Percentiles rank a stretch among this genome's conserved stretches.
Evolutionary conservation across 805 yeast species (phyloP).

Genomic region (Blastobotrys americana): DNA sequence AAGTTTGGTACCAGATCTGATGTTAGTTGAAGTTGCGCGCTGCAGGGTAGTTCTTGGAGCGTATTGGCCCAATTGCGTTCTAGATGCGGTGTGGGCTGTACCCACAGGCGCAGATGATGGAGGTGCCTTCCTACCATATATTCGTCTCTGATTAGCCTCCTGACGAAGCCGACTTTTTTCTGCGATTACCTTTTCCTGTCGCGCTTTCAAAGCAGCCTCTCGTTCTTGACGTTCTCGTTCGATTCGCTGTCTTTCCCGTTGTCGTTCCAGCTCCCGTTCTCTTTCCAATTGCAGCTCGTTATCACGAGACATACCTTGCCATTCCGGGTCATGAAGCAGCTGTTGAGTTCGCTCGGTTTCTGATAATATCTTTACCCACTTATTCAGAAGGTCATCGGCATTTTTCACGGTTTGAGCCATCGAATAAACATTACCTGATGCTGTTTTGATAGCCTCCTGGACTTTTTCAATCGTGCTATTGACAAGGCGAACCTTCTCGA

Average conservation of each 20-base stretch:
- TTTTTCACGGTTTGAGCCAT: conserved; percentile 20
- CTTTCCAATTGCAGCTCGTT: conserved; percentile 21
- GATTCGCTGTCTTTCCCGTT: conserved; percentile 14
- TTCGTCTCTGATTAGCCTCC: conserved; percentile 13
- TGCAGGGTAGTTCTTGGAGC: too few relatives aligned
- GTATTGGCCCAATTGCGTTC: too few relatives aligned
- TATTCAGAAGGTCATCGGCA: conserved; percentile 25
- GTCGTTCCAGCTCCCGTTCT: conserved; percentile 12
- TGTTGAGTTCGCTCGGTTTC: conserved; percentile 29
- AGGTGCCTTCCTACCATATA: conserved; percentile 18
- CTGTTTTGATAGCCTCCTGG: conserved; percentile 11
- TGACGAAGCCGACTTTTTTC: conserved; percentile 12
- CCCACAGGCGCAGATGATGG: too few relatives aligned
- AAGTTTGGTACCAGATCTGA: too few relatives aligned
- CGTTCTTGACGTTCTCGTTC: conserved; percentile 9
- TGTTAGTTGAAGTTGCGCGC: too few relatives aligned
- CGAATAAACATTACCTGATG: conserved; percentile 13
- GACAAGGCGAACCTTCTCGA: conserved; percentile 16
- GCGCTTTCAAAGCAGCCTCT: conserved; percentile 8
- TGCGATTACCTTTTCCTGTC: conserved; percentile 8
- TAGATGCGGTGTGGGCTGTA: too few relatives aligned
- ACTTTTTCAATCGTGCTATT: conserved; percentile 19
- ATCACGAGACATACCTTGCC: conserved; percentile 28
- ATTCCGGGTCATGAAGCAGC: conserved; percentile 20
- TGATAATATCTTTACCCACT: conserved; percentile 27